Evolutionary conservation across 2,329 filamentous ascomycete genomes (phyloP).

Genomic region (Ascochyta clinopodiicola): DNA sequence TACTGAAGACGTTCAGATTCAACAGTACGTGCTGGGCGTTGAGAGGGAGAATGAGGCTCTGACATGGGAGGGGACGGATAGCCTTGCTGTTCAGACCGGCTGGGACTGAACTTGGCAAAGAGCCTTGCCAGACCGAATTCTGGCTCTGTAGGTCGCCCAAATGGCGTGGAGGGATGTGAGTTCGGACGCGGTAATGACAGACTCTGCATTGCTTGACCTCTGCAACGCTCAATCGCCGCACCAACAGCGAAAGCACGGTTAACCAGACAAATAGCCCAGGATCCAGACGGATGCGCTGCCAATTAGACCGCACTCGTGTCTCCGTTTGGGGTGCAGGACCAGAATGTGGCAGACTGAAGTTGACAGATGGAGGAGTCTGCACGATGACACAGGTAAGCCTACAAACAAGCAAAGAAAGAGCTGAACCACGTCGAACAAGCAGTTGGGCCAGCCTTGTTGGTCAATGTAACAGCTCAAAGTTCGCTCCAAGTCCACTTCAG

Average conservation of each 20-base stretch:
- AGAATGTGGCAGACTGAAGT: constrained; percentile 28
- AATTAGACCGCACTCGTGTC: constrained; percentile 22
- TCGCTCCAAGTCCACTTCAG: background rate
- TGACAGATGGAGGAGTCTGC: constrained; percentile 37
- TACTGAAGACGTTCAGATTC: constrained; percentile 42
- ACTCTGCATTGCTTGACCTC: constrained; percentile 51
- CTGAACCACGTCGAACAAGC: constrained; percentile 19
- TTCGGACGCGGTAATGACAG: constrained; percentile 49
- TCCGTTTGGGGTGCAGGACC: constrained; percentile 23
- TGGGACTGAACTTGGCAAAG: constrained; percentile 45
- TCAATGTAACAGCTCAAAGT: background rate
- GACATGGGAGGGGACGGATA: constrained; percentile 62
- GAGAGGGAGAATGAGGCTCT: constrained; percentile 54
- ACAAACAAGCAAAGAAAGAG: constrained; percentile 28
- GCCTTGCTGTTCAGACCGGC: constrained; percentile 43
- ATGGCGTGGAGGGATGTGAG: constrained; percentile 45
- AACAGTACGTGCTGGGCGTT: constrained; percentile 45
- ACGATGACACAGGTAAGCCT: constrained; percentile 43
- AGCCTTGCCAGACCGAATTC: constrained; percentile 44
- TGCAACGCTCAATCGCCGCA: constrained; percentile 45
- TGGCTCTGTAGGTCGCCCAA: constrained; percentile 47
- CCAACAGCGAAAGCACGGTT: constrained; percentile 43
- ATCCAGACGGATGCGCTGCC: constrained; percentile 25
- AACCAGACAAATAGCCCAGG: constrained; percentile 32
- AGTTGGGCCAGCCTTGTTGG: constrained; percentile 7